These are phyloP conservation scores for Raffaelea ambrosiae DNA, from an alignment of 2,329 filamentous ascomycete species.

Conservation along the genomic window DNA sequence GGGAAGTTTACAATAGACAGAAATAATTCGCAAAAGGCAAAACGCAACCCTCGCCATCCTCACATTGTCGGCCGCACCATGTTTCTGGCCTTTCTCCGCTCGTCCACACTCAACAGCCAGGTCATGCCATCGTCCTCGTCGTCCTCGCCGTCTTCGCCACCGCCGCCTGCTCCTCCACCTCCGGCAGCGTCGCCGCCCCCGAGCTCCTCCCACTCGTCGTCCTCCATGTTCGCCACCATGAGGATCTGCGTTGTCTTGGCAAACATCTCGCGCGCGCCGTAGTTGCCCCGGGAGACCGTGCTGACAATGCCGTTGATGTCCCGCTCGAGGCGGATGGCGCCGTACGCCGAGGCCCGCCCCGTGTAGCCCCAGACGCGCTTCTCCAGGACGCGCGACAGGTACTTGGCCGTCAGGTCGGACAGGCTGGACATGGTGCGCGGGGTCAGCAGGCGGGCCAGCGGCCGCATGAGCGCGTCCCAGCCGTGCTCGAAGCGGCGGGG, in stretches of 20 bases:
- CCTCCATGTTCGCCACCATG: slow-evolving; percentile 87
- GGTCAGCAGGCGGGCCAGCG: slow-evolving; percentile 78
- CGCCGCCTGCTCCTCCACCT: slow-evolving; percentile 29
- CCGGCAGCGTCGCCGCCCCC: neutral
- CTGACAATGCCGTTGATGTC: slow-evolving; percentile 71
- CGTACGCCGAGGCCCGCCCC: slow-evolving; percentile 70
- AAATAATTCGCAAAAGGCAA: too few species aligned
- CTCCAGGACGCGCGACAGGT: slow-evolving; percentile 73
- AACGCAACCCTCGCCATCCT: neutral
- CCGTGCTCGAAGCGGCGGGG: slow-evolving; percentile 71
- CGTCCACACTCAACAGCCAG: slow-evolving; percentile 65
- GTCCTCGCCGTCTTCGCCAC: slow-evolving; percentile 8
- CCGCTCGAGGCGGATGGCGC: slow-evolving; percentile 72
- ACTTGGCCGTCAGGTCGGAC: slow-evolving; percentile 62
- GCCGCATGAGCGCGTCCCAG: slow-evolving; percentile 80
- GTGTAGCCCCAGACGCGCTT: slow-evolving; percentile 78
- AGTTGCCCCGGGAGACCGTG: slow-evolving; percentile 61
- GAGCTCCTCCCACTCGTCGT: slow-evolving; percentile 87
- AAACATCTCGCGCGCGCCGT: slow-evolving; percentile 71
- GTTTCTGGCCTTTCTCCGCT: slow-evolving; percentile 62
- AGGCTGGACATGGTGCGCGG: slow-evolving; percentile 67
- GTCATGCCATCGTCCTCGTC: slow-evolving; percentile 52
- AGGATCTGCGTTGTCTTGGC: slow-evolving; percentile 69
- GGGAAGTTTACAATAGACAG: too few species aligned
- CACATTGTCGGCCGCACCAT: slow-evolving; percentile 41